A percentile compares a stretch with the other conserved stretches of the same genome.
Evolutionary conservation across 495 filamentous ascomycete genomes (phyloP).

Genomic region (Chaetomium tenue): DNA sequence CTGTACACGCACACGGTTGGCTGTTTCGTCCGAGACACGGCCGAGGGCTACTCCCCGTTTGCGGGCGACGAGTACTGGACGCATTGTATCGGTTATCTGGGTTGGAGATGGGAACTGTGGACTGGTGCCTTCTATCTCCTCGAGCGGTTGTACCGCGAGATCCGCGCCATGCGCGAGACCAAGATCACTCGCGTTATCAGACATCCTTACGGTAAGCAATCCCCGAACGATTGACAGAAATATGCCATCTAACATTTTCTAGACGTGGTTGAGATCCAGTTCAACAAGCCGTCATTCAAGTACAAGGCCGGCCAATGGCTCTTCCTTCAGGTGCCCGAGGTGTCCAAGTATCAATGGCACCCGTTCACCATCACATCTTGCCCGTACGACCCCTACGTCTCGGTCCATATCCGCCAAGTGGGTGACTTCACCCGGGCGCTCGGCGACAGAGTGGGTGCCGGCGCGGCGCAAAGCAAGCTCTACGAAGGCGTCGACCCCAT

Average conservation of each 20-base stretch:
- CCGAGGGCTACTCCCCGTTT: constrained; percentile 74
- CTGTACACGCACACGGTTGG: constrained; percentile 95
- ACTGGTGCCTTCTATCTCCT: constrained; percentile 81
- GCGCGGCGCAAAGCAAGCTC: constrained; percentile 74
- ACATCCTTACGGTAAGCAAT: constrained; percentile 84
- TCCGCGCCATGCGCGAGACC: constrained; percentile 75
- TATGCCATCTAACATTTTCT: constrained; percentile 1
- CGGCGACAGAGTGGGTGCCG: constrained; percentile 90
- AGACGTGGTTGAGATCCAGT: constrained; percentile 98
- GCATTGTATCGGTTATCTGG: constrained; percentile 93
- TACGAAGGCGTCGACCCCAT: constrained; percentile 88
- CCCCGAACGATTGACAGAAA: not conserved
- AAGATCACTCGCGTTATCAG: constrained; percentile 91
- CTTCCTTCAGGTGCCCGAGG: constrained; percentile 86
- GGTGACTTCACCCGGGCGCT: constrained; percentile 90
- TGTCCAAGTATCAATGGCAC: constrained; percentile 92
- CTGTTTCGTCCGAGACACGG: constrained; percentile 87
- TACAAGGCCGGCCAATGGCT: constrained; percentile 99
- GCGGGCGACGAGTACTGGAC: constrained; percentile 78
- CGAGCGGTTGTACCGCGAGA: constrained; percentile 90
- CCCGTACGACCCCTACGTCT: constrained; percentile 90
- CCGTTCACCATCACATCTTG: constrained; percentile 99
- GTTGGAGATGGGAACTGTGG: constrained; percentile 95
- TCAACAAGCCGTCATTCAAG: constrained; percentile 90
- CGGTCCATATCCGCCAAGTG: constrained; percentile 91